These are phyloP conservation scores for Seiridium cupressi DNA, from an alignment of 2,329 filamentous ascomycete genomes.

Conservation along the genomic window DNA sequence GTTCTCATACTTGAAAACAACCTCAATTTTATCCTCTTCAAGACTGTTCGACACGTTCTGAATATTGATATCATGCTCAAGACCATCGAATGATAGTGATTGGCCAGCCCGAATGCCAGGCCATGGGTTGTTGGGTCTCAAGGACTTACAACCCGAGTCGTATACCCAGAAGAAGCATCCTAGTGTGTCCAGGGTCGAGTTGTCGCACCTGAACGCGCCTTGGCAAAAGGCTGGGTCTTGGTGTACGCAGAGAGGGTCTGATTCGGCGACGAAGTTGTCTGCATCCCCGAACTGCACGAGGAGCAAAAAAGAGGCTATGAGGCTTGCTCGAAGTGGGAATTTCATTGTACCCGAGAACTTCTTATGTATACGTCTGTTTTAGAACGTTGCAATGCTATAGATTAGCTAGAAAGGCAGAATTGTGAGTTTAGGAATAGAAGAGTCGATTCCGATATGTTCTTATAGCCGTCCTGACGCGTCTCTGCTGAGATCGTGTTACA, in stretches of 20 bases:
- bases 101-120: neutral
- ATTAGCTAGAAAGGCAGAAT: neutral
- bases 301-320: neutral
- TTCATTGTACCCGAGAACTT: no score
- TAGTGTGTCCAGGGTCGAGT: neutral
- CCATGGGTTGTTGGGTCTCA: neutral
- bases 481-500: neutral
- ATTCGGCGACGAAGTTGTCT: neutral
- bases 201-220: neutral
- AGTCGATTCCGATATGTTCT: neutral
- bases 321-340: neutral
- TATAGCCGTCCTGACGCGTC: neutral
- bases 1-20: neutral
- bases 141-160: neutral
- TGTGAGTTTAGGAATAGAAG: neutral
- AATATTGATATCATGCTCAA: neutral
- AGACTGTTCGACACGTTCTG: neutral
- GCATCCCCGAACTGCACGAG: neutral
- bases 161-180: slow-evolving; percentile 1
- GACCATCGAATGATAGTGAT: neutral
- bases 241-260: neutral
- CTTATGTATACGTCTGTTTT: no score
- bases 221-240: neutral
- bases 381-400: no score
- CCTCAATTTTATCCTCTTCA: neutral